Base-by-base conservation (phyloP, 1,284 basidiomycete genomes). In the Microbotryum lychnidis-dioicae region DNA sequence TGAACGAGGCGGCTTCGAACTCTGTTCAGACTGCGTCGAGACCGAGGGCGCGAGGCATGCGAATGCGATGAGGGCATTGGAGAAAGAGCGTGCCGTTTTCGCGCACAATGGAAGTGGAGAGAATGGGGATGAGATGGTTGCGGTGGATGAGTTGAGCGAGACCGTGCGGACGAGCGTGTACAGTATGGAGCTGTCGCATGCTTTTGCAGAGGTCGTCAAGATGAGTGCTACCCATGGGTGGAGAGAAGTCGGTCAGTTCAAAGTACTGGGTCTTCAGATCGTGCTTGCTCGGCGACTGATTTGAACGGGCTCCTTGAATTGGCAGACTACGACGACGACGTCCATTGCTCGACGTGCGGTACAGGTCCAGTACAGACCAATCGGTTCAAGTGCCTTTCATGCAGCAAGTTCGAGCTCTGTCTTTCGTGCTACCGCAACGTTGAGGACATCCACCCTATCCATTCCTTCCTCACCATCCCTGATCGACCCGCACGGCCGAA, bases 261-360 rank as follows among this genome's bases (percentile, higher is more conserved):
- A 42, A 4, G 37, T 37, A 27, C 27, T 9, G 12, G 16, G 9
- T 18, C 16, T 16, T 42, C 4, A 42, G 37, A 42, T 16, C 14
- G 12, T 42, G 37, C 5, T 42, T 42, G 37, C 12, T 6, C 37
- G 16, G 6, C 16, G 16, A 42, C 37, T 42, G 14, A 42, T 18
- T 42, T 42, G 14, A 42, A 42, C 27, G 6, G 37, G 2, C 2
- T 42, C 12, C 16, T 42, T 42, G 4, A 10, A 6, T 31, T 31
- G 23, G 16, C 31, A 57, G 57, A 58, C 31, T 58, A 58, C 57
- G 57, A 58, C 6, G 50, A 58, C 45, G 57, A 58, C 20, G 57
- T 58, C 7, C 16, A 45, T 10, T 58, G 57, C 27, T 21, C 50
- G 8, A 58, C 29, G 7, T 58, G 57, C 25, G 57, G 57, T 16